Evolutionary conservation across 495 filamentous ascomycete species (phyloP).

Genomic region (Glarea lozoyensis): DNA sequence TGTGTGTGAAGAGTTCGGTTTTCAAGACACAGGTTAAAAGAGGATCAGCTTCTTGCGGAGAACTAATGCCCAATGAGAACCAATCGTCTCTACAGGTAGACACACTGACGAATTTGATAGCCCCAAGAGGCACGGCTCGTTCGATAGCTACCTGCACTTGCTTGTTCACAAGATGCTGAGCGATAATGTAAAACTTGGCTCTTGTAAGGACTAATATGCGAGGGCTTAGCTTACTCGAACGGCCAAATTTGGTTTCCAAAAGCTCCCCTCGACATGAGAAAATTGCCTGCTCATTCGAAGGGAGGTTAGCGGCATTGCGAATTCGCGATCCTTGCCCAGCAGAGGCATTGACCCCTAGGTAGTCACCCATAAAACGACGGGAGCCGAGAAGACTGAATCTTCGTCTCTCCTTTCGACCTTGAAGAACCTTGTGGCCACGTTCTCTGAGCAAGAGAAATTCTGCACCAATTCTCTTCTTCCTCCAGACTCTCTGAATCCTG

Average conservation of each 20-base stretch:
- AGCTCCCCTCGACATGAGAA: constrained; percentile 90
- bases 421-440: constrained; percentile 76
- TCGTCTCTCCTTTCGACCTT: constrained; percentile 80
- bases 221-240: constrained; percentile 86
- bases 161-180: constrained; percentile 73
- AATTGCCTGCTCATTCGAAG: constrained; percentile 59
- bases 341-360: constrained; percentile 74
- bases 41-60: constrained; percentile 82
- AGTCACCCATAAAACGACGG: constrained; percentile 90
- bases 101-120: constrained; percentile 75
- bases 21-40: constrained; percentile 90
- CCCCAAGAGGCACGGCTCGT: constrained; percentile 68
- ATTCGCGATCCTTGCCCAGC: constrained; percentile 78
- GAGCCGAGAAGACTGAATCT: constrained; percentile 86
- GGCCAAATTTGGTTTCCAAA: constrained; percentile 85
- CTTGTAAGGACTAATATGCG: constrained; percentile 79
- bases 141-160: constrained; percentile 75
- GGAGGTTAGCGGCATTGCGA: constrained; percentile 53
- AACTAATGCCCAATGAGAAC: constrained; percentile 87
- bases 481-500: constrained; percentile 91
- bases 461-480: constrained; percentile 77
- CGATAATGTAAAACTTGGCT: constrained; percentile 77
- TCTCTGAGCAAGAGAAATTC: constrained; percentile 85
- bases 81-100: constrained; percentile 87
- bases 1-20: constrained; percentile 92